A percentile compares a stretch with the other conserved stretches of the same genome.
These are phyloP conservation scores for Auricularia cornea DNA, from an alignment of 768 basidiomycete species.

Conservation along the genomic window DNA sequence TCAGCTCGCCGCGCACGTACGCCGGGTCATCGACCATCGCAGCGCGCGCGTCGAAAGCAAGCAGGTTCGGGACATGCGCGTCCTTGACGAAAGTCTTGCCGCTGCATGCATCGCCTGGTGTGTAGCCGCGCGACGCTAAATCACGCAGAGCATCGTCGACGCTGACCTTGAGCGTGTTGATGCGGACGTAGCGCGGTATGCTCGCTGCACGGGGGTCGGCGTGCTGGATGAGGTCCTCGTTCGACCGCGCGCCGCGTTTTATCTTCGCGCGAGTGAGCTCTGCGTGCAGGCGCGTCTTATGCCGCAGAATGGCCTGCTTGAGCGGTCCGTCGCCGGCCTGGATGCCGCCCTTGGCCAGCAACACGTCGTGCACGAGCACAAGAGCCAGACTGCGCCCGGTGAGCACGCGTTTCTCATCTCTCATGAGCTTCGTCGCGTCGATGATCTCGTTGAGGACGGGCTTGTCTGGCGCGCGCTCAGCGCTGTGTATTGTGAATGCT, in stretches of 20 bases:
- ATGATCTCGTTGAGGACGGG: conserved; percentile 65
- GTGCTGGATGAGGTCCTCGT: conserved; percentile 53
- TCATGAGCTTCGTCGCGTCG: conserved; percentile 53
- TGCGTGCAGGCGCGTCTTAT: conserved; percentile 81
- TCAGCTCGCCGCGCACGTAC: conserved; percentile 73
- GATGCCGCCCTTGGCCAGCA: conserved; percentile 72
- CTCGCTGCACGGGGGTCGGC: conserved; percentile 59
- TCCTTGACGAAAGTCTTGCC: conserved; percentile 63
- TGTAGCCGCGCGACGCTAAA: conserved; percentile 50
- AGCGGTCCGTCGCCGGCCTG: conserved; percentile 86
- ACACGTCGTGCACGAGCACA: conserved; percentile 84
- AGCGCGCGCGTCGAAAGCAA: conserved; percentile 55
- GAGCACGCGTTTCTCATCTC: conserved; percentile 67
- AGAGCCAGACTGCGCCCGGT: conserved; percentile 57
- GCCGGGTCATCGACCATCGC: conserved; percentile 63
- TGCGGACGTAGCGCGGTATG: conserved; percentile 80
- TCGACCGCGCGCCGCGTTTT: conserved; percentile 57
- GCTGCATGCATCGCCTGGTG: conserved; percentile 22
- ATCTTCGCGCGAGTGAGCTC: conserved; percentile 83
- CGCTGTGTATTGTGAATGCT: conserved; percentile 14
- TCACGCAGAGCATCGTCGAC: conserved; percentile 52
- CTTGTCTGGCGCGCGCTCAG: conserved; percentile 49
- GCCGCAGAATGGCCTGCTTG: conserved; percentile 78
- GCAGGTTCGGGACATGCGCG: conserved; percentile 71
- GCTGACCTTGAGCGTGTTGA: conserved; percentile 68